Evolutionary conservation across 371 early-diverging fungal genomes (phyloP), one percentile per base, ranked within the genome.

Genomic region (Rhizopus microsporus): DNA sequence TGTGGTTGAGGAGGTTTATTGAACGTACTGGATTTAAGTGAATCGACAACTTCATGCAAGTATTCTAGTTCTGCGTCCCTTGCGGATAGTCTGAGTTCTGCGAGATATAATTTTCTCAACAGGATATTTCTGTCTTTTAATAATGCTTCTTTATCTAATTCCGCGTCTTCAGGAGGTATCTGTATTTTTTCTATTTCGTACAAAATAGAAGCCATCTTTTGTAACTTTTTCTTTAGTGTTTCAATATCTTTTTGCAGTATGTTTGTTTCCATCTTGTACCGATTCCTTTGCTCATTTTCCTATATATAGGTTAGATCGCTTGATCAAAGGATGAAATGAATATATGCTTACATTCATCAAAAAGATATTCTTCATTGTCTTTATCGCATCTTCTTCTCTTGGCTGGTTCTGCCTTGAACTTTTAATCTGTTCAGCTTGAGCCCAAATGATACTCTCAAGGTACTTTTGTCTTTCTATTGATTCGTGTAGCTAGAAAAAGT

Each of bases 31-130:
- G 61, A n/a, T 49, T 60, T 57, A 5, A 57, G 34, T 9, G 62
- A 56, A 39, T 68, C 54, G 2, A 71, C n/a, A 12, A 63, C 8
- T 37, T 77, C 67, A 57, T 69, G 65, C 15, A 77, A 40, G 51
- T 73, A 74, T 13, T 72, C 72, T 3, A 78, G 45, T 52, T 78
- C 78, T 8, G 74, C 74, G 53, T 78, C 78, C 46, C 75, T 60
- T 15, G 78, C 70, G 15, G 68, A 55, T 16, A 75, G 31, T 47
- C 78, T 65, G n/a, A 78, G 49, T 42, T 78, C 71, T 3, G 70
- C 68, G n/a, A 78, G 43, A 60, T 73, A 74, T 15, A 75, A 44
- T 53, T 75, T 75, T 34, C 75, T 54, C 30, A 62, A 31, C 42
- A 75, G 42, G 3, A 64, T n/a, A 17, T 60, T 66, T 17, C 69